Evolutionary conservation across 768 basidiomycete species (phyloP), one percentile per base, ranked within the genome.

Genomic region (Mrakia hoshinonis): DNA sequence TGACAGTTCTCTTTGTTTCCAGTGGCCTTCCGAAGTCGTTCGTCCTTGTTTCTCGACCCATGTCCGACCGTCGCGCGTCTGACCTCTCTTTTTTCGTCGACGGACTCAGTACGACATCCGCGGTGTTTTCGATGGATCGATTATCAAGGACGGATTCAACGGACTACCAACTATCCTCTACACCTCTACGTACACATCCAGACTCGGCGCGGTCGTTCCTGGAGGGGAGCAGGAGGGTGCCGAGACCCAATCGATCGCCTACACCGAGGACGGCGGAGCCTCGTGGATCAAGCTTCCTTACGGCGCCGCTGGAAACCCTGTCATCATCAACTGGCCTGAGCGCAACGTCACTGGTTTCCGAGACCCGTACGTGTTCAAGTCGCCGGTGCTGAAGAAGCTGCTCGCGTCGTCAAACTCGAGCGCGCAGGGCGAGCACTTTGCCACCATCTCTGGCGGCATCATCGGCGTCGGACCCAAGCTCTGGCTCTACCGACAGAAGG

Each of bases 31-130:
- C n/a, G 36, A 71, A 31, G 49, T 74, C n/a, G 43, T 43, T 15
- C 15, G 43, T 43, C 43, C 43, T 43, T 43, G 6, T 6, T 7
- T 43, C 43, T 43, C 43, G 15, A 43, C 43, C 43, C 43, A 43
- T 6, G 43, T 43, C 43, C 15, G 43, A 43, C 43, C 7, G 15
- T 43, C 43, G 43, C 15, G n/a, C 43, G 43, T 43, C 6, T 43
- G 43, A 43, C 15, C 7, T 43, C 15, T 43, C 6, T n/a, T n/a
- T n/a, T n/a, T n/a, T n/a, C n/a, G n/a, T n/a, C n/a, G n/a, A n/a
- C n/a, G n/a, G n/a, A n/a, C n/a, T n/a, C 43, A 43, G 43, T 75
- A 75, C 72, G 75, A 75, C 51, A 75, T 75, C 47, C 74, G 74
- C 5, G 74, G 74, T 24, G 74, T 76, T 5, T 75, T 75, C 46